Conservation (phyloP, 2,329 filamentous ascomycete genomes). For the Albophoma yamanashiensis region DNA sequence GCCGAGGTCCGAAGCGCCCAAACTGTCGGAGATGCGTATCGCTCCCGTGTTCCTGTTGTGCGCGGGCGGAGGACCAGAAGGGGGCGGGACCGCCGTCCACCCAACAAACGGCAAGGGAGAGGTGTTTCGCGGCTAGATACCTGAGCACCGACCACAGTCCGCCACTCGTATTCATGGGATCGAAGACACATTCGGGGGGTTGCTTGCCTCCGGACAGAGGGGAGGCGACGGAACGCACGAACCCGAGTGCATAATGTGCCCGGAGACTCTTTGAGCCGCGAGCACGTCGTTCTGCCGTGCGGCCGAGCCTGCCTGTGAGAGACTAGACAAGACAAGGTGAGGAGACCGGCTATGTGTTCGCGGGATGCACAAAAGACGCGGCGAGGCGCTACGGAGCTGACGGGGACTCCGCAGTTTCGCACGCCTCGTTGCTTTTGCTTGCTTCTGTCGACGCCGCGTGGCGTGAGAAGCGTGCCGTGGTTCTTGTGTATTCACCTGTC, state of each 20-base stretch:
- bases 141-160: background rate
- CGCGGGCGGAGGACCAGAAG: background rate
- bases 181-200: background rate
- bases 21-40: background rate
- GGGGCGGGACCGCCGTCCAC: background rate
- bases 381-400: background rate
- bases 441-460: slow-evolving; percentile 1
- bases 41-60: background rate
- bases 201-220: background rate
- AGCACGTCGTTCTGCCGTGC: background rate
- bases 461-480: background rate
- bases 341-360: background rate
- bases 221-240: background rate
- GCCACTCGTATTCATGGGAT: background rate
- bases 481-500: background rate
- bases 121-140: background rate
- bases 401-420: background rate
- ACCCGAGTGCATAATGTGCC: background rate
- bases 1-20: slow-evolving; percentile 1
- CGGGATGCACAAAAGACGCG: background rate
- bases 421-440: background rate
- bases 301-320: background rate
- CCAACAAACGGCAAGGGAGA: background rate
- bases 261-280: background rate
- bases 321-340: background rate